Evolutionary conservation across 176 grass and related monocot species (phyloP).

Genomic region (Sorghum bicolor): Sorghum_bicolor_NCBIv3 NC_012870.2:3457501-3458000

Average conservation of each 20-base stretch:
- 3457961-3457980: constrained; percentile 13
- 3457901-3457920: neutral
- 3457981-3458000: neutral
- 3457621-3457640: constrained; percentile 65
- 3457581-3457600: too few relatives aligned
- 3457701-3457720: constrained; percentile 68
- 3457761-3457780: constrained; percentile 42
- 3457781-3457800: constrained; percentile 2
- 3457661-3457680: constrained; percentile 67
- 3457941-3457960: constrained; percentile 43
- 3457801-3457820: neutral
- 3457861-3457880: neutral
- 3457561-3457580: too few relatives aligned
- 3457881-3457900: neutral
- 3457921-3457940: constrained; percentile 29
- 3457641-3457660: constrained; percentile 43
- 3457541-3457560: too few relatives aligned
- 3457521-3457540: neutral
- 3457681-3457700: constrained; percentile 70
- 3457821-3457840: neutral
- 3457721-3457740: constrained; percentile 53
- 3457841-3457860: neutral
- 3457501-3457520: too few relatives aligned
- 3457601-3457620: neutral
- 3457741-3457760: constrained; percentile 30